These are phyloP conservation scores for Bipolaris gigantea DNA, from an alignment of 2,329 filamentous ascomycete species.

Conservation along the genomic window DNA sequence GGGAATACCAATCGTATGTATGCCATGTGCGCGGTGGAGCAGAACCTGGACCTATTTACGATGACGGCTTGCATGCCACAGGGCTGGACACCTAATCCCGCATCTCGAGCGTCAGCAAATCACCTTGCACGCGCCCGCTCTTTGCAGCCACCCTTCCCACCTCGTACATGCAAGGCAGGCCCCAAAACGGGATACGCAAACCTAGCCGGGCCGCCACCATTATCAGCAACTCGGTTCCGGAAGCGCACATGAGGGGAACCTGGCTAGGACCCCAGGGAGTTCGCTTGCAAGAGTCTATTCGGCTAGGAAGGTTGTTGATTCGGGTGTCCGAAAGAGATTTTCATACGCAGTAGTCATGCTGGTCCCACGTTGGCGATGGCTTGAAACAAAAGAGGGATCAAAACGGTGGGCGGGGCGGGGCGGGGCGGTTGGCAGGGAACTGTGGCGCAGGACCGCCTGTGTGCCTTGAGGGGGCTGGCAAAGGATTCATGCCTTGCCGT, in stretches of 20 bases:
- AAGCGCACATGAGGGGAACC: too few relatives aligned
- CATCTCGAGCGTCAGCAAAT: constrained; percentile 9
- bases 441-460: background rate
- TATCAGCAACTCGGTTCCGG: too few relatives aligned
- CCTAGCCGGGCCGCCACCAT: too few relatives aligned
- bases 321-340: background rate
- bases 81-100: constrained; percentile 2
- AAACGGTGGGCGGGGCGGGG: background rate
- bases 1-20: background rate
- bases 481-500: background rate
- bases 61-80: background rate
- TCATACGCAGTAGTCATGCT: background rate
- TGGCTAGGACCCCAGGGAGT: too few relatives aligned
- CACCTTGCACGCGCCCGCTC: constrained; percentile 3
- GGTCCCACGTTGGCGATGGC: background rate
- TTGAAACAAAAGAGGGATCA: constrained; percentile 1
- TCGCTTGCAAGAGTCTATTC: too few relatives aligned
- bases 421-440: background rate
- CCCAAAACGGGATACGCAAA: too few relatives aligned
- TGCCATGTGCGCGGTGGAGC: background rate
- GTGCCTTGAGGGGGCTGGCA: background rate
- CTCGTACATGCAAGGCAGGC: background rate
- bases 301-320: too few relatives aligned
- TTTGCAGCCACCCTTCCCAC: background rate
- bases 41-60: background rate